A percentile compares a stretch with the other conserved stretches of the same genome.
These are phyloP conservation scores for Ogataea saltuana DNA, from an alignment of 805 yeast genomes.

Conservation along the genomic window DNA sequence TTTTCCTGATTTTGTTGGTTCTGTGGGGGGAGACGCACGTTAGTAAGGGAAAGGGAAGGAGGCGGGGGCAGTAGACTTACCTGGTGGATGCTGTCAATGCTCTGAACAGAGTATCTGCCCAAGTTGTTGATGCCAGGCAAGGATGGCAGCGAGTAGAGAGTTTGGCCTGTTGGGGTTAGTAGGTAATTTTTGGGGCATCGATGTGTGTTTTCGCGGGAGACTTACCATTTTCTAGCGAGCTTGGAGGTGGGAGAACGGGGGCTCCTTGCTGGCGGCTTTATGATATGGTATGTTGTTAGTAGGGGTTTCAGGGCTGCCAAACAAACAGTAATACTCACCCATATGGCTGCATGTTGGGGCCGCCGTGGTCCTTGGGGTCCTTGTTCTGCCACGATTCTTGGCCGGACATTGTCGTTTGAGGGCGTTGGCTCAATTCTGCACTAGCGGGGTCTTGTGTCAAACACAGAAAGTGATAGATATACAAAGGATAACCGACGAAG, in stretches of 20 bases:
- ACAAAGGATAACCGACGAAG: constrained; percentile 3
- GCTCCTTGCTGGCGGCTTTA: constrained; percentile 52
- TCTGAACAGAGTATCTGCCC: constrained; percentile 50
- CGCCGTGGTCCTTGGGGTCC: constrained; percentile 12
- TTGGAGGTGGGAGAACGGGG: constrained; percentile 63
- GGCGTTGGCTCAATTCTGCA: too few relatives aligned
- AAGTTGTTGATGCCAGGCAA: constrained; percentile 51
- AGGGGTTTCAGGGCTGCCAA: neutral
- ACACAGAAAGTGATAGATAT: neutral
- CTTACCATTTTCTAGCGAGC: constrained; percentile 49
- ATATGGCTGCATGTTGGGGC: constrained; percentile 15
- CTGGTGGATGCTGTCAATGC: constrained; percentile 42
- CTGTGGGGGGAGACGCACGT: constrained; percentile 16
- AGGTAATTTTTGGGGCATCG: constrained; percentile 4
- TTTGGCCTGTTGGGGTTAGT: constrained; percentile 38
- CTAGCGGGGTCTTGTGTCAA: too few relatives aligned
- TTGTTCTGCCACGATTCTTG: constrained; percentile 19
- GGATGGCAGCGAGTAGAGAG: constrained; percentile 51
- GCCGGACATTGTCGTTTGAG: constrained; percentile 12
- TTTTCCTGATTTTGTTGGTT: constrained; percentile 27
- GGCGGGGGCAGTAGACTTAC: constrained; percentile 21
- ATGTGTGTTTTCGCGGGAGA: constrained; percentile 10
- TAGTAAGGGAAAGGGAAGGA: constrained; percentile 14
- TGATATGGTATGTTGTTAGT: constrained; percentile 16
- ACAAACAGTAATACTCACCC: constrained; percentile 15